Conservation (phyloP, 805 yeast genomes). For the Spathaspora hagerdaliae region DNA sequence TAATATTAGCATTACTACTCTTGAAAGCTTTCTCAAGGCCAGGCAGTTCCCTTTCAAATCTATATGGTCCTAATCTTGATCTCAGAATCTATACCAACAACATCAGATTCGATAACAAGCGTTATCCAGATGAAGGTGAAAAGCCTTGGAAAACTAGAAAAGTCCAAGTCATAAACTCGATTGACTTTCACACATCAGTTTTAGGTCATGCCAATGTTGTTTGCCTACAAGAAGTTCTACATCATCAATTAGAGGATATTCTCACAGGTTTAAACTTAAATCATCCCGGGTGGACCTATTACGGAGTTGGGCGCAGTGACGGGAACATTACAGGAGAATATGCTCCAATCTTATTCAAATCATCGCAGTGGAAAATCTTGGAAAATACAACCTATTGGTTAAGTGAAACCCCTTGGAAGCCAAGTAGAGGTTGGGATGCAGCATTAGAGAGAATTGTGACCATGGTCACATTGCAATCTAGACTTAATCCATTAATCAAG, state of each 20-base stretch:
- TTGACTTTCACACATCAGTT: conserved; percentile 18
- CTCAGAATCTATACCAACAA: conserved; percentile 39
- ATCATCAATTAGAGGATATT: conserved; percentile 34
- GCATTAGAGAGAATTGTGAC: conserved; percentile 38
- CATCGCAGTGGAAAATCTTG: conserved; percentile 27
- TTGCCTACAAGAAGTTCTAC: conserved; percentile 39
- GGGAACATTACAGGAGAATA: conserved; percentile 28
- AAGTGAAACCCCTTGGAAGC: conserved; percentile 34
- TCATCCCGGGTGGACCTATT: conserved; percentile 25
- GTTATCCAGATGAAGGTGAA: conserved; percentile 33
- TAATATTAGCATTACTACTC: not conserved
- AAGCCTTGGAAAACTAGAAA: conserved; percentile 43
- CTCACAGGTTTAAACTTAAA: conserved; percentile 18
- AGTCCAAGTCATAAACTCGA: conserved; percentile 33
- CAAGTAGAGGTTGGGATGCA: conserved; percentile 43
- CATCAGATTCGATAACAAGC: conserved; percentile 39
- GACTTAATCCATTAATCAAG: conserved; percentile 22
- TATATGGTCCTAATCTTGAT: conserved; percentile 11
- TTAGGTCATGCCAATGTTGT: conserved; percentile 30
- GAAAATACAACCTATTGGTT: conserved; percentile 35
- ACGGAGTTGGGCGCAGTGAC: conserved; percentile 34
- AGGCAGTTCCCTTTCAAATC: not conserved
- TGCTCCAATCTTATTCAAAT: conserved; percentile 33
- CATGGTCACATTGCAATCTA: conserved; percentile 29
- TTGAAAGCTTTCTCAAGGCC: not conserved